Conservation (phyloP, 2,329 filamentous ascomycete genomes). For the Lizonia empirigonia region DNA sequence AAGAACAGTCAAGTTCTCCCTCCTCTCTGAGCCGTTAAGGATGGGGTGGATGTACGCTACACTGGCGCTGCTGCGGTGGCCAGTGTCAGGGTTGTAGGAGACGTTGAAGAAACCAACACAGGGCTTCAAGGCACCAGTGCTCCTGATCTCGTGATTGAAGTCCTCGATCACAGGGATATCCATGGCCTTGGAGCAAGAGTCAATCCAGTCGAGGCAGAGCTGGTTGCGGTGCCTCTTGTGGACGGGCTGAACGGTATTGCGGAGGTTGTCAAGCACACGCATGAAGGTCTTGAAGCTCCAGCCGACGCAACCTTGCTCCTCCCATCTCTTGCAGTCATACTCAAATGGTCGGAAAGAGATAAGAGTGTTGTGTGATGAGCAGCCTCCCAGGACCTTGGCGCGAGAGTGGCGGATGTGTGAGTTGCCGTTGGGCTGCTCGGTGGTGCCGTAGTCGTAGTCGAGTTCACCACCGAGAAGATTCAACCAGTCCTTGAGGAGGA, state of each 20-base stretch:
- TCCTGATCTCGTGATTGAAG: slow-evolving; percentile 83
- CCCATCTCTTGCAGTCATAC: slow-evolving; percentile 86
- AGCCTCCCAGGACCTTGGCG: slow-evolving; percentile 89
- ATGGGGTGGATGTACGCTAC: slow-evolving; percentile 95
- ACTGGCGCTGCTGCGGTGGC: slow-evolving; percentile 80
- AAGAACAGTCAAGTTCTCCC: slow-evolving; percentile 82
- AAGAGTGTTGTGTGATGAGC: slow-evolving; percentile 91
- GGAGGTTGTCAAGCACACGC: slow-evolving; percentile 79
- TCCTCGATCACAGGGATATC: slow-evolving; percentile 81
- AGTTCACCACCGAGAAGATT: slow-evolving; percentile 81
- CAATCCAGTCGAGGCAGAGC: slow-evolving; percentile 88
- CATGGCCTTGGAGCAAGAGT: slow-evolving; percentile 77
- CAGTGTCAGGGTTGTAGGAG: slow-evolving; percentile 88
- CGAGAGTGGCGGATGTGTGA: slow-evolving; percentile 90
- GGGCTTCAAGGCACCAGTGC: slow-evolving; percentile 72
- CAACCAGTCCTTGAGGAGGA: slow-evolving; percentile 87
- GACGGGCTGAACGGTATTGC: slow-evolving; percentile 89
- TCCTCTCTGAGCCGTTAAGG: slow-evolving; percentile 78
- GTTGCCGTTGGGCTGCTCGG: slow-evolving; percentile 89
- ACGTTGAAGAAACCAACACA: slow-evolving; percentile 91
- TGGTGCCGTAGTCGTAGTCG: slow-evolving; percentile 90
- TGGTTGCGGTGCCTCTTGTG: slow-evolving; percentile 86
- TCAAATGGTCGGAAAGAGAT: slow-evolving; percentile 92
- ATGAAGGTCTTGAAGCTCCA: slow-evolving; percentile 89
- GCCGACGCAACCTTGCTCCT: slow-evolving; percentile 77